Percentiles rank a stretch among this genome's conserved stretches.
These are phyloP conservation scores for Talaromyces sp. DNA, from an alignment of 2,329 filamentous ascomycete species.

Conservation along the genomic window DNA sequence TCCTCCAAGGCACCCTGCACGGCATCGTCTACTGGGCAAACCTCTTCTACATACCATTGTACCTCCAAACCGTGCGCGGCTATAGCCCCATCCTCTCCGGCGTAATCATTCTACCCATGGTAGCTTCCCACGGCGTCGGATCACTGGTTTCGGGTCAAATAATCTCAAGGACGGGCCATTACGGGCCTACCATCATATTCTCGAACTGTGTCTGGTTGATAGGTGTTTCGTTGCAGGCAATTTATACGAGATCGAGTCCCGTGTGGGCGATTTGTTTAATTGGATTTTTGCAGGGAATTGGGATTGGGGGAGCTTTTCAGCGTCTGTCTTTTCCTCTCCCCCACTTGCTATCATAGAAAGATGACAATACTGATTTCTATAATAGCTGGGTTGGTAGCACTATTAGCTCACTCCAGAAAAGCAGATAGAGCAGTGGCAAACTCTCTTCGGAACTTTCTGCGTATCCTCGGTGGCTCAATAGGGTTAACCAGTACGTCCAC, in stretches of 20 bases:
- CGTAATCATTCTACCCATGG: constrained; percentile 11
- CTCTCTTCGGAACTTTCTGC: constrained; percentile 13
- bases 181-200: constrained; percentile 5
- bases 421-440: constrained; percentile 15
- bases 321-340: not conserved
- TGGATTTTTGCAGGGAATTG: constrained; percentile 10
- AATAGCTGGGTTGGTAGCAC: constrained; percentile 1
- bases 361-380: not conserved
- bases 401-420: constrained; percentile 14
- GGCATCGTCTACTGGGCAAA: constrained; percentile 23
- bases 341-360: not conserved
- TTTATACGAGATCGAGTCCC: constrained; percentile 5
- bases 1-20: constrained; percentile 25
- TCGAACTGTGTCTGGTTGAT: constrained; percentile 9
- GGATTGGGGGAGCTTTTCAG: constrained; percentile 13
- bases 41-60: constrained; percentile 22
- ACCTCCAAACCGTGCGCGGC: constrained; percentile 11
- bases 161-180: constrained; percentile 11
- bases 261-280: constrained; percentile 14
- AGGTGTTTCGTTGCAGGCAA: constrained; percentile 6
- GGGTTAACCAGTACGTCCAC: constrained; percentile 8
- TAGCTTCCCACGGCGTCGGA: constrained; percentile 9
- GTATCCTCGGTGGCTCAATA: constrained; percentile 12
- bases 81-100: constrained; percentile 9
- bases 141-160: constrained; percentile 3